phyloP scores from a whole-genome alignment of 2,329 filamentous ascomycete species.

The Botrytis cinerea region DNA sequence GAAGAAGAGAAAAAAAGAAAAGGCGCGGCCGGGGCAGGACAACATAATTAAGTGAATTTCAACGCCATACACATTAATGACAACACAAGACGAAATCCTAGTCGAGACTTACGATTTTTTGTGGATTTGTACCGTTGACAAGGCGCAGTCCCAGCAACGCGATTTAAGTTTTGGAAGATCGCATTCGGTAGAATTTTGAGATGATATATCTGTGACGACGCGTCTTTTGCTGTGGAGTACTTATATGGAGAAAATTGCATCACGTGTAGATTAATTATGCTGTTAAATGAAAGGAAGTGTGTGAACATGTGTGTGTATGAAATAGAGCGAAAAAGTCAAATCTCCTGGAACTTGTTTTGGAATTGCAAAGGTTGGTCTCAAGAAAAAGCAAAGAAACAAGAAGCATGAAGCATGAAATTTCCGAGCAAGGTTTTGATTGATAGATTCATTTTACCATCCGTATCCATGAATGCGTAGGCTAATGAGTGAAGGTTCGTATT shows the following conservation, averaged over 20 bases:
- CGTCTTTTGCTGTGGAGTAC: slow-evolving; percentile 2
- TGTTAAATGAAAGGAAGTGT: background rate
- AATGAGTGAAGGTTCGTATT: background rate
- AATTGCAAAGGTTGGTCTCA: background rate
- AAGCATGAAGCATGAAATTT: background rate
- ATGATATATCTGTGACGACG: slow-evolving; percentile 23
- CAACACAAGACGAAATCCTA: slow-evolving; percentile 10
- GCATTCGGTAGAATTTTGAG: slow-evolving; percentile 6
- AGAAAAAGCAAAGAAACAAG: background rate
- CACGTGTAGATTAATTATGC: slow-evolving; percentile 14
- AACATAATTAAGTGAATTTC: slow-evolving; percentile 20
- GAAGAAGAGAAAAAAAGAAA: background rate
- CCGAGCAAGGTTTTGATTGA: background rate
- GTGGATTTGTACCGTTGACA: slow-evolving; percentile 19
- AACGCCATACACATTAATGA: slow-evolving; percentile 9
- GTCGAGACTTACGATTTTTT: slow-evolving; percentile 12
- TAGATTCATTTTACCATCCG: background rate
- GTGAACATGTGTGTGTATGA: background rate
- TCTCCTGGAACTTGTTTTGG: background rate
- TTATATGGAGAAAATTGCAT: background rate
- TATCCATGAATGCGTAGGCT: background rate
- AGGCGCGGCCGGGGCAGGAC: slow-evolving; percentile 9
- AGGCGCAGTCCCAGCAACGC: slow-evolving; percentile 21
- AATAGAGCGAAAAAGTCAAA: background rate
- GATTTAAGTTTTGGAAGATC: slow-evolving; percentile 13